Evolutionary conservation across 148 eudicot genomes (phyloP).

Genomic region (Salicornia ramosissima): DNA sequence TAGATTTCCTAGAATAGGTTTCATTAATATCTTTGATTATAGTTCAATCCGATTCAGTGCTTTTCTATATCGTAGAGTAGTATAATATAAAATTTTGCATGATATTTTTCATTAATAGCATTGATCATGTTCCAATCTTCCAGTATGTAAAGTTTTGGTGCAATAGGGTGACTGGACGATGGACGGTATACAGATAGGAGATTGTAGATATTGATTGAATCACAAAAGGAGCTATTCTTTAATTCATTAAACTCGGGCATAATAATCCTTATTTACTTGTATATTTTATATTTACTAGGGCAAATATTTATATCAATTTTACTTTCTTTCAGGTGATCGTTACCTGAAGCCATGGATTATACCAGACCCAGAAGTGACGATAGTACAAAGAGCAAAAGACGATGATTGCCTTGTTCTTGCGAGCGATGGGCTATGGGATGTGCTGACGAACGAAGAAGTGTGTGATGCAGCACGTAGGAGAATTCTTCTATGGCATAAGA

Average conservation of each 20-base stretch:
- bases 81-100: too few species aligned
- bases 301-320: not conserved
- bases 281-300: not conserved
- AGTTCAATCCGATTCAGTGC: not conserved
- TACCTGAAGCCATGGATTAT: slow-evolving; percentile 54
- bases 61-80: too few species aligned
- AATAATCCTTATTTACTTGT: not conserved
- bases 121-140: too few species aligned
- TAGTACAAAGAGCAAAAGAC: slow-evolving; percentile 39
- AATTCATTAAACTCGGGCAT: not conserved
- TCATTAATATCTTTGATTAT: too few species aligned
- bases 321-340: slow-evolving; percentile 40
- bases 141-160: not conserved
- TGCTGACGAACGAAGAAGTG: slow-evolving; percentile 46
- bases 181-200: not conserved
- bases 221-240: not conserved
- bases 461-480: slow-evolving; percentile 51
- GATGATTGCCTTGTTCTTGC: slow-evolving; percentile 57
- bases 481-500: slow-evolving; percentile 56
- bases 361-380: slow-evolving; percentile 52
- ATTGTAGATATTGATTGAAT: not conserved
- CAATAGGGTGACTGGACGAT: not conserved
- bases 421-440: slow-evolving; percentile 65
- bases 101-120: too few species aligned
- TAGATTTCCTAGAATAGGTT: too few species aligned